Evolutionary conservation across 2,329 filamentous ascomycete species (phyloP).

Genomic region (Penicillium brevicompactum): DNA sequence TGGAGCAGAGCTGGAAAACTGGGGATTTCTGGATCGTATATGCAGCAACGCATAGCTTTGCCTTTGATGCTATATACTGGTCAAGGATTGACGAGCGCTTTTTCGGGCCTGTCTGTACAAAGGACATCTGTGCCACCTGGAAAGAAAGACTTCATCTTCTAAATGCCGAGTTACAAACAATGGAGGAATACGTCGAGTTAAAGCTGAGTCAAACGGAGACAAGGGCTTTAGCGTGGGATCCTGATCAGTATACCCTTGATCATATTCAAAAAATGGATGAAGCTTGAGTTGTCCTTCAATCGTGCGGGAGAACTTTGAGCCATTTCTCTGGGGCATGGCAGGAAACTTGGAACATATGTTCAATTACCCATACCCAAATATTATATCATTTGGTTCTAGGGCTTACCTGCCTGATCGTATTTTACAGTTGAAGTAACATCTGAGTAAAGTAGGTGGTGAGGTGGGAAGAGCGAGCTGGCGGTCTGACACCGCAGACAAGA

Average conservation of each 20-base stretch:
- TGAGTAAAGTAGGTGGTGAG: no score
- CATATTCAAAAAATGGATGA: neutral
- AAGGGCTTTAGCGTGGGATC: neutral
- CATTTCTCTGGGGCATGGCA: no score
- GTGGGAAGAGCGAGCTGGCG: no score
- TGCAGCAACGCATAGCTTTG: conserved; percentile 9
- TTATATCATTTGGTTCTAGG: no score
- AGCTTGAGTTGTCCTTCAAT: no score
- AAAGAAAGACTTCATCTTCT: neutral
- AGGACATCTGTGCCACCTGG: neutral
- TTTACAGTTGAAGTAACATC: no score
- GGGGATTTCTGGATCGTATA: conserved; percentile 13
- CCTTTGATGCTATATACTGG: conserved; percentile 9
- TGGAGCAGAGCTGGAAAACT: conserved; percentile 7
- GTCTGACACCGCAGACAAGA: no score
- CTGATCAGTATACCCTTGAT: neutral
- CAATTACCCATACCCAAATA: no score
- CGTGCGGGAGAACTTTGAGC: no score
- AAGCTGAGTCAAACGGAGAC: neutral
- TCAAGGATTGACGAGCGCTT: neutral
- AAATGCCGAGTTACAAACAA: neutral
- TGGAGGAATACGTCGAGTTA: neutral
- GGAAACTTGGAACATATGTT: no score
- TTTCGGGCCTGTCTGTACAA: neutral
- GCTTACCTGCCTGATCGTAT: no score